phyloP scores from a whole-genome alignment of 2,329 filamentous ascomycete species.

The Annulohypoxylon truncatum region DNA sequence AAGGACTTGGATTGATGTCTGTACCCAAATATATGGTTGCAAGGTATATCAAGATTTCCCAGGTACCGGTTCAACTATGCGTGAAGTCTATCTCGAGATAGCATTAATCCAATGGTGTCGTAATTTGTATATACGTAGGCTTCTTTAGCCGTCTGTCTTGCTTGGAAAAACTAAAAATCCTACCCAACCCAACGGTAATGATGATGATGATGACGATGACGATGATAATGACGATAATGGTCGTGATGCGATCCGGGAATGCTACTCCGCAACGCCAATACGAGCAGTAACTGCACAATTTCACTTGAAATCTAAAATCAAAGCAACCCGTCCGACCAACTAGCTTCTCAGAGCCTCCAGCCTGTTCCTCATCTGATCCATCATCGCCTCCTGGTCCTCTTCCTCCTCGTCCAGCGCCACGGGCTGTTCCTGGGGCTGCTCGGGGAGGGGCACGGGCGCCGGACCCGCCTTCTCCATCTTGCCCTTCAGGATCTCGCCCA shows the following conservation, averaged over 20 bases:
- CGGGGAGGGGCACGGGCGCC: constrained; percentile 65
- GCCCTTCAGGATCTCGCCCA: constrained; percentile 90
- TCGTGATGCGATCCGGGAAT: constrained; percentile 19
- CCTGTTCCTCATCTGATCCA: constrained; percentile 93
- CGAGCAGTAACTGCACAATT: constrained; percentile 17
- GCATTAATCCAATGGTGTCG: constrained; percentile 1
- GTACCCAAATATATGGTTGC: background rate
- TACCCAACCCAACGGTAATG: constrained; percentile 19
- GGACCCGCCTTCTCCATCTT: constrained; percentile 74
- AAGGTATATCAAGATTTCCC: background rate
- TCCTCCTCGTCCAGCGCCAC: constrained; percentile 74
- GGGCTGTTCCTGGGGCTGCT: constrained; percentile 65
- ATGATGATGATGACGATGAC: constrained; percentile 1
- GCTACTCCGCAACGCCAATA: constrained; percentile 36
- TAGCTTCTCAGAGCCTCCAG: constrained; percentile 91
- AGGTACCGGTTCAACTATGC: background rate
- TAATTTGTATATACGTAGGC: constrained; percentile 26
- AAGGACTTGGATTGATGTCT: background rate
- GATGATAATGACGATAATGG: constrained; percentile 1
- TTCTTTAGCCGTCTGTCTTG: constrained; percentile 2
- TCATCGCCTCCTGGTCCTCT: constrained; percentile 87
- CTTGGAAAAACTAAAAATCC: constrained; percentile 3
- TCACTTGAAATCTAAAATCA: background rate
- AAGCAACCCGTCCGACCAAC: background rate
- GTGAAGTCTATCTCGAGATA: constrained; percentile 9